A percentile compares a stretch with the other conserved stretches of the same genome.
Evolutionary conservation across 495 filamentous ascomycete genomes (phyloP).

Genomic region (Trichoderma reesei): DNA sequence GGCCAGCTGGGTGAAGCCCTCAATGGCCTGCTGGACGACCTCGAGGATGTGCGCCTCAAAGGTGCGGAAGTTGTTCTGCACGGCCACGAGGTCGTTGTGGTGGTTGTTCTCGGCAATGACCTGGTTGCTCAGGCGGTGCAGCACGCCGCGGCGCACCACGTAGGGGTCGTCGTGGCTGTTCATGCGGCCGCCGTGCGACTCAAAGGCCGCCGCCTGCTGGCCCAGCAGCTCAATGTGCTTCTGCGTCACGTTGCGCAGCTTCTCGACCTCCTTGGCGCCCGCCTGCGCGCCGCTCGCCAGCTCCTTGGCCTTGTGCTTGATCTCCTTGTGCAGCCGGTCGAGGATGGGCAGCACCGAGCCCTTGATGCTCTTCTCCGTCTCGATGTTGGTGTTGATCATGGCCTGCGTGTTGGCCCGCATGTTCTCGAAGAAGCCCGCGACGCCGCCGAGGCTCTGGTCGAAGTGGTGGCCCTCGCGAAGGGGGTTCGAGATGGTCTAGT

Average conservation of each 20-base stretch:
- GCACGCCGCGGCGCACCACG: constrained; percentile 68
- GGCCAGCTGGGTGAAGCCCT: constrained; percentile 67
- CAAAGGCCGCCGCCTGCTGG: constrained; percentile 66
- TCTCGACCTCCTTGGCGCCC: constrained; percentile 80
- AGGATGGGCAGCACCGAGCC: constrained; percentile 74
- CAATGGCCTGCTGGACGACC: constrained; percentile 71
- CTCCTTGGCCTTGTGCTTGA: constrained; percentile 91
- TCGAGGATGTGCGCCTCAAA: constrained; percentile 83
- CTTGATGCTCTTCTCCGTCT: constrained; percentile 82
- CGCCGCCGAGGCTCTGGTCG: constrained; percentile 71
- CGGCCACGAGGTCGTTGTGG: constrained; percentile 74
- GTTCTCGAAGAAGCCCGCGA: constrained; percentile 86
- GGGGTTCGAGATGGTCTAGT: constrained; percentile 71
- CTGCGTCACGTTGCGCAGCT: constrained; percentile 75
- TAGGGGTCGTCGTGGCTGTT: constrained; percentile 75
- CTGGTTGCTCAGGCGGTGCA: constrained; percentile 80
- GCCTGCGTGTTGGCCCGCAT: constrained; percentile 85
- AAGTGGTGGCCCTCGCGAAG: constrained; percentile 85
- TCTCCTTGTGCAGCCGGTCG: constrained; percentile 85
- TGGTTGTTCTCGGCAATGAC: constrained; percentile 92
- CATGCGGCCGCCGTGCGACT: constrained; percentile 57
- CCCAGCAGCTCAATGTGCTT: constrained; percentile 92
- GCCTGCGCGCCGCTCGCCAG: constrained; percentile 75
- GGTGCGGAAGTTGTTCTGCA: constrained; percentile 78
- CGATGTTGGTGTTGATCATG: constrained; percentile 73